Percentiles rank a stretch among this genome's conserved stretches.
Evolutionary conservation across 176 grass and related monocot genomes (phyloP).

Genomic region (Melocanna baccifera): DNA sequence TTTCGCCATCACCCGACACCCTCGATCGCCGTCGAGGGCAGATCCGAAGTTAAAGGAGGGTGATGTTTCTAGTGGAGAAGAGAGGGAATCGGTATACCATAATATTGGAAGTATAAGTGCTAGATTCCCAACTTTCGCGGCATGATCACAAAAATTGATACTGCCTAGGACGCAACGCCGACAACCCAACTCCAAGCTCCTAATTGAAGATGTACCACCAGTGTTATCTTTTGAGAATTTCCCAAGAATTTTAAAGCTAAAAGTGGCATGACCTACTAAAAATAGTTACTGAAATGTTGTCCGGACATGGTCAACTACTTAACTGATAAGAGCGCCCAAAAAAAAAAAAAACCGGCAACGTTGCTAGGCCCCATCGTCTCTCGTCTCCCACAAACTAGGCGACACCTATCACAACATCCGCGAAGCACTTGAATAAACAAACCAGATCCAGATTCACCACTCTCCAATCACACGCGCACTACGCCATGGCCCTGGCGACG

Average conservation of each 20-base stretch:
- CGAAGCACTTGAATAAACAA: not conserved
- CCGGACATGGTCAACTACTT: not conserved
- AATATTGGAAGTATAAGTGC: not conserved
- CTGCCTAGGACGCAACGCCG: no score
- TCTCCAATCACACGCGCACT: not conserved
- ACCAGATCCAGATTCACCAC: constrained; percentile 14
- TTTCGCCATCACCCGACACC: no score
- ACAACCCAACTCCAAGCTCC: not conserved
- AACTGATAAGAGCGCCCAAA: not conserved
- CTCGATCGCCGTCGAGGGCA: no score
- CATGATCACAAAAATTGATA: not conserved
- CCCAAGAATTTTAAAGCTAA: not conserved
- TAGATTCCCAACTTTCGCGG: not conserved
- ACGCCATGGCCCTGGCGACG: constrained; percentile 49
- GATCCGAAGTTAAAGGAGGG: no score
- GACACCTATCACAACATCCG: not conserved
- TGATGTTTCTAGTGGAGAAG: rapidly evolving
- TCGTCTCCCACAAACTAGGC: not conserved
- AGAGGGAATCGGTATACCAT: no score
- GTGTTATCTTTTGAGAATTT: not conserved
- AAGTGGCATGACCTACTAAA: not conserved
- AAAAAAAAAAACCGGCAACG: not conserved
- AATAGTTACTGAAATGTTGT: not conserved
- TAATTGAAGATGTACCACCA: not conserved
- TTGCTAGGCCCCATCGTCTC: not conserved